phyloP scores from a whole-genome alignment of 1,284 basidiomycete genomes.

The Vanrija sp. region DNA sequence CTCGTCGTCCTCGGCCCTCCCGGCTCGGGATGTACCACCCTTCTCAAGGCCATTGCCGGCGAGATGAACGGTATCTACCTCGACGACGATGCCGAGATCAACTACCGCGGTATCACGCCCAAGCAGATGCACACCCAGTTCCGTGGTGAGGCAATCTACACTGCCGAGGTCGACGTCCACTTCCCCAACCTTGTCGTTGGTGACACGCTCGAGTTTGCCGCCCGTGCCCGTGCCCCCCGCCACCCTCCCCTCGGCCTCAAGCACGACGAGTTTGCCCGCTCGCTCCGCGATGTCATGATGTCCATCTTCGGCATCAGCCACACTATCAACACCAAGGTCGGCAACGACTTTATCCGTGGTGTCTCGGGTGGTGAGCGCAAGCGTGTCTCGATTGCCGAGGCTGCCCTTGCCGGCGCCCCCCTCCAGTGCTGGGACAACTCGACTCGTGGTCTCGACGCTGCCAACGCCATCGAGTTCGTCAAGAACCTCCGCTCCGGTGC shows the following conservation, averaged over 20 bases:
- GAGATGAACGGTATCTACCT: conserved; percentile 54
- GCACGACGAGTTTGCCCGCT: conserved; percentile 45
- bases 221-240: conserved; percentile 42
- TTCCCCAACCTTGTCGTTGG: conserved; percentile 54
- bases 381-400: conserved; percentile 56
- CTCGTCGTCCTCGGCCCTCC: conserved; percentile 59
- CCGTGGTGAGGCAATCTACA: conserved; percentile 51
- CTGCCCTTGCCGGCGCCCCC: conserved; percentile 40
- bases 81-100: conserved; percentile 45
- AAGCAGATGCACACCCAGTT: conserved; percentile 46
- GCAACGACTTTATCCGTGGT: conserved; percentile 52
- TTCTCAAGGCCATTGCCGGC: conserved; percentile 56
- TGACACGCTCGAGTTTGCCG: conserved; percentile 48
- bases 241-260: conserved; percentile 49
- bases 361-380: conserved; percentile 56
- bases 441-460: conserved; percentile 56
- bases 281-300: conserved; percentile 52
- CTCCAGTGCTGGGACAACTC: conserved; percentile 53
- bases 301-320: conserved; percentile 55
- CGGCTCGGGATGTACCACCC: conserved; percentile 59
- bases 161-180: conserved; percentile 53
- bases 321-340: conserved; percentile 52
- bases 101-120: conserved; percentile 48
- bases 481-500: conserved; percentile 54
- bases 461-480: conserved; percentile 56